phyloP scores from a whole-genome alignment of 2,329 filamentous ascomycete genomes.

The Colletotrichum chlorophyti region DNA sequence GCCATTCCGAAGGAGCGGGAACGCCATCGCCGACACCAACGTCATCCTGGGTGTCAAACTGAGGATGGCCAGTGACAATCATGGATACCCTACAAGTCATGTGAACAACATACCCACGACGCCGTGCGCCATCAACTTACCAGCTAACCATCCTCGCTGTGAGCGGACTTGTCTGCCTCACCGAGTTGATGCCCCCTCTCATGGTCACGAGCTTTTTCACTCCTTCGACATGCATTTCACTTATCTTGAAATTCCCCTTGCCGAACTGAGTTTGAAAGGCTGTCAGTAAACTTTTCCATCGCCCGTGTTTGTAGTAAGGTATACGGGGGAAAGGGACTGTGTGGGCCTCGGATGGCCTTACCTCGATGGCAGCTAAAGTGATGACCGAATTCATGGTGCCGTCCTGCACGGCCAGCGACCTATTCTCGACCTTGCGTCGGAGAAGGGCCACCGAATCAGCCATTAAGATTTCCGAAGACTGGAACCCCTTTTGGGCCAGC shows the following conservation, averaged over 20 bases:
- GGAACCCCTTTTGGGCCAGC: constrained; percentile 58
- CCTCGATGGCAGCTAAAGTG: constrained; percentile 64
- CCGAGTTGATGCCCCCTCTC: constrained; percentile 56
- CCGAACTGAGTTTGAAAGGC: constrained; percentile 47
- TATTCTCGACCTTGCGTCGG: constrained; percentile 54
- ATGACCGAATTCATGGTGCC: constrained; percentile 64
- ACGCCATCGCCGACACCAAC: constrained; percentile 55
- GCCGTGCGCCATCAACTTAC: constrained; percentile 39
- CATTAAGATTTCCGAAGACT: constrained; percentile 62
- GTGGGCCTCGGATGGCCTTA: constrained; percentile 36
- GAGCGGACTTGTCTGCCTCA: constrained; percentile 56
- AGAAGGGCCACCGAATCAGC: constrained; percentile 60
- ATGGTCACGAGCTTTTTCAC: constrained; percentile 55
- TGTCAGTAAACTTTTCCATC: too few species aligned
- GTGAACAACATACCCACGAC: neutral
- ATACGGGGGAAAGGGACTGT: too few species aligned
- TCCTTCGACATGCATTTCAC: constrained; percentile 56
- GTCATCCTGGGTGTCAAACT: constrained; percentile 60
- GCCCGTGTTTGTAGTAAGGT: too few species aligned
- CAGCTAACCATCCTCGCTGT: constrained; percentile 63
- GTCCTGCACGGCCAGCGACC: constrained; percentile 55
- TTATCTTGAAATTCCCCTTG: constrained; percentile 55
- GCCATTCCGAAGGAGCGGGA: constrained; percentile 55
- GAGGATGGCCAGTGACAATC: constrained; percentile 58
- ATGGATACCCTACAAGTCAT: constrained; percentile 57